These are phyloP conservation scores for Ophiostoma quercus DNA, from an alignment of 2,329 filamentous ascomycete species.

Conservation along the genomic window DNA sequence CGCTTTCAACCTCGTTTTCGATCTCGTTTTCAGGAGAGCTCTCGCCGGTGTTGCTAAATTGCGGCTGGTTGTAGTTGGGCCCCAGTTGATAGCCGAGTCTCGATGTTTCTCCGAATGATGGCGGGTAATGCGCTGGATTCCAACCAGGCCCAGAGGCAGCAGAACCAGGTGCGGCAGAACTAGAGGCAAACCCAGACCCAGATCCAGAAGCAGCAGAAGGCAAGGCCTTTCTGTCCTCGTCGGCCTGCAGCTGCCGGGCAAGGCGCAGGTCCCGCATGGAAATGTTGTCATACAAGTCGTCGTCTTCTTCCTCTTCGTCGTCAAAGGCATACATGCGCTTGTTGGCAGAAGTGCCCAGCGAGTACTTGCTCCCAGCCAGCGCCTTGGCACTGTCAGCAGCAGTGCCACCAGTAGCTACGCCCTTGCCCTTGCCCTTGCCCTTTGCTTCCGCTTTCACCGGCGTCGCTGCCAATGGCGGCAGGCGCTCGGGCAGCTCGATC, in stretches of 20 bases:
- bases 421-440: constrained; percentile 11
- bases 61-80: neutral
- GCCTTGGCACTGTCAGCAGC: constrained; percentile 38
- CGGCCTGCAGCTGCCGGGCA: constrained; percentile 52
- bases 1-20: too few relatives aligned
- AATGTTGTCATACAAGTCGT: neutral
- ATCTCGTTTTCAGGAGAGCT: neutral
- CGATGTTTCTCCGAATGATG: neutral
- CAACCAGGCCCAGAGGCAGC: neutral
- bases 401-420: constrained; percentile 27
- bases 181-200: too few relatives aligned
- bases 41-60: neutral
- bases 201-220: neutral
- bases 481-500: constrained; percentile 32
- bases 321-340: constrained; percentile 36
- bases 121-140: neutral
- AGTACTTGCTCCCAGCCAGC: constrained; percentile 46
- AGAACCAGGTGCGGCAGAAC: neutral
- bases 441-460: neutral
- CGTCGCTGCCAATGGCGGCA: neutral
- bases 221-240: constrained; percentile 33
- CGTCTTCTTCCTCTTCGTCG: constrained; percentile 34
- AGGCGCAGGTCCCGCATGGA: neutral
- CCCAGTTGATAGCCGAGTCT: neutral
- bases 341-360: constrained; percentile 39